phyloP scores from a whole-genome alignment of 2,329 filamentous ascomycete species.

The Cladophialophora psammophila region DNA sequence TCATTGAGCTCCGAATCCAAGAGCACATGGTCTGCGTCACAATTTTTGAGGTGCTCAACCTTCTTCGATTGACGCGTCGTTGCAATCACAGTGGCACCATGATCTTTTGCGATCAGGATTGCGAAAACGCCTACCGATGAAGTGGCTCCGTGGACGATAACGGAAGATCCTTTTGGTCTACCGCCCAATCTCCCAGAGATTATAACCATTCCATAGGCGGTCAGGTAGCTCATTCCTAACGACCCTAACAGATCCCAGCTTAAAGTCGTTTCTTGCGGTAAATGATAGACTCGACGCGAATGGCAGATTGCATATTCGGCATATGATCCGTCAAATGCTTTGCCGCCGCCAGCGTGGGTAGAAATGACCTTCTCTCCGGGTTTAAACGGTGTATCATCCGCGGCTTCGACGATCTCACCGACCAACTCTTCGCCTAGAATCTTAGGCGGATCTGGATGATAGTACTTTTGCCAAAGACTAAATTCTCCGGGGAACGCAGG shows the following conservation, averaged over 20 bases:
- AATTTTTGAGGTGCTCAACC: background rate
- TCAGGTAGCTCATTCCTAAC: slow-evolving; percentile 7
- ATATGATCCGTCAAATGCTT: slow-evolving; percentile 18
- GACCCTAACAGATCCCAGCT: slow-evolving; percentile 10
- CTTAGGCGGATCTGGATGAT: slow-evolving; percentile 7
- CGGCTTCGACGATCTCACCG: slow-evolving; percentile 17
- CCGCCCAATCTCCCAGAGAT: background rate
- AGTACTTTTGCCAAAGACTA: slow-evolving; percentile 9
- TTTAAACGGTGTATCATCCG: background rate
- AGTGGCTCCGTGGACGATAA: slow-evolving; percentile 13
- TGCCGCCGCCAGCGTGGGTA: slow-evolving; percentile 10
- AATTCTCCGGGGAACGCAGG: slow-evolving; percentile 5
- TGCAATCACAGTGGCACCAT: slow-evolving; percentile 8
- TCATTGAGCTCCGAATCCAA: slow-evolving; percentile 4
- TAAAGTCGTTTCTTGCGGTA: background rate
- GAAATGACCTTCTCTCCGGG: slow-evolving; percentile 4
- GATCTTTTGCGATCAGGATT: slow-evolving; percentile 14
- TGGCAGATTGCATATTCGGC: slow-evolving; percentile 13
- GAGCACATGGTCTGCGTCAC: slow-evolving; percentile 7
- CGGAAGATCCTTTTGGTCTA: background rate
- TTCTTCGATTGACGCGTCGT: slow-evolving; percentile 9
- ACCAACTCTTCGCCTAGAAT: slow-evolving; percentile 22
- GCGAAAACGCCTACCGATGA: slow-evolving; percentile 10
- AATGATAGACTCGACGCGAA: slow-evolving; percentile 2
- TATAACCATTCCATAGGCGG: slow-evolving; percentile 11